These are phyloP conservation scores for Prunus persica DNA, from an alignment of 306 rosid genomes.

Conservation along the genomic window DNA sequence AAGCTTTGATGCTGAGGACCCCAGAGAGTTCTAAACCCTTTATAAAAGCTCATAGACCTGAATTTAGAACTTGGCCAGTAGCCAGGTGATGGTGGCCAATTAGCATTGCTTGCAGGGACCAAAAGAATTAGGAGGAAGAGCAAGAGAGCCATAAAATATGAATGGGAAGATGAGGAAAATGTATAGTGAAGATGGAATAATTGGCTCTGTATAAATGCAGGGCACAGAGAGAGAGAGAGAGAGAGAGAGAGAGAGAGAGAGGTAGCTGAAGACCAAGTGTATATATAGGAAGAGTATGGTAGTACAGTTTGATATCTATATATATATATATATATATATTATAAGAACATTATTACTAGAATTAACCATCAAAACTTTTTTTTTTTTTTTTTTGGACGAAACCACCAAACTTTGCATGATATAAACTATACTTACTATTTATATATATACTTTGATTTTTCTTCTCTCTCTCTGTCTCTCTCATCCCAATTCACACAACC, in stretches of 20 bases:
- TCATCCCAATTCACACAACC: constrained; percentile 5
- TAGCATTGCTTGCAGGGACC: constrained; percentile 53
- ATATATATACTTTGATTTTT: background rate
- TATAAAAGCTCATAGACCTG: constrained; percentile 57
- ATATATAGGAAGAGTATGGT: constrained; percentile 40
- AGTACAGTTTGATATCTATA: constrained; percentile 35
- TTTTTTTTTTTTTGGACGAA: too few species aligned
- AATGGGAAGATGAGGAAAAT: background rate
- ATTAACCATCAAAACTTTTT: background rate
- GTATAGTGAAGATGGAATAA: constrained; percentile 32
- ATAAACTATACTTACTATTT: too few species aligned
- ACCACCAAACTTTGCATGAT: background rate
- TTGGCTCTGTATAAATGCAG: constrained; percentile 43
- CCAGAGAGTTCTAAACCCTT: constrained; percentile 79
- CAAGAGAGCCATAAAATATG: constrained; percentile 43
- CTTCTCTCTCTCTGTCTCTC: too few species aligned
- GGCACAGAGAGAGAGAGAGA: constrained; percentile 8
- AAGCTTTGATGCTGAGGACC: constrained; percentile 77
- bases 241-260: constrained; percentile 23
- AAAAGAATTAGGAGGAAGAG: constrained; percentile 36
- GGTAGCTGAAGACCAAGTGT: constrained; percentile 17
- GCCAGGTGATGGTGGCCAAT: constrained; percentile 86
- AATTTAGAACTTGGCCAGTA: constrained; percentile 87
- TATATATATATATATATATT: background rate
- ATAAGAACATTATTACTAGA: constrained; percentile 26